These are phyloP conservation scores for Trichosporon sp. DNA, from an alignment of 1,284 basidiomycete genomes.

Conservation along the genomic window DNA sequence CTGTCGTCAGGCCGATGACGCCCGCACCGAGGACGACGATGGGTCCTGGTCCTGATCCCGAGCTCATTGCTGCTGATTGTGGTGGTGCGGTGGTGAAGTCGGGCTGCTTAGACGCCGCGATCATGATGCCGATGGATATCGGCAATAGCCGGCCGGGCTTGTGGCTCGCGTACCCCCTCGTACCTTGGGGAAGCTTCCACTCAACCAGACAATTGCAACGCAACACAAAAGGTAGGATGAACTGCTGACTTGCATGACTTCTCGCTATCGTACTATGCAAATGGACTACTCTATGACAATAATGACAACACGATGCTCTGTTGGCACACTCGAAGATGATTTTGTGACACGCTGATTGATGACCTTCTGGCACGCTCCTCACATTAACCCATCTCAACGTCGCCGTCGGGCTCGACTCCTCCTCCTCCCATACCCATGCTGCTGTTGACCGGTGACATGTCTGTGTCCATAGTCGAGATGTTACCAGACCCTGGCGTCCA, in stretches of 20 bases:
- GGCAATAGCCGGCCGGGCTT: neutral
- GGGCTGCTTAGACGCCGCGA: neutral
- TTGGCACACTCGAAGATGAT: too few relatives aligned
- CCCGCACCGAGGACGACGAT: conserved; percentile 41
- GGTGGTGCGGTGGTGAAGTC: neutral
- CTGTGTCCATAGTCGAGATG: neutral
- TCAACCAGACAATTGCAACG: neutral
- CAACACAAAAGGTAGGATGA: neutral
- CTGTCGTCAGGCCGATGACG: conserved; percentile 45
- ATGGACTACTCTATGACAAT: neutral
- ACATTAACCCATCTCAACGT: neutral
- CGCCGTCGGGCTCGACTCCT: neutral
- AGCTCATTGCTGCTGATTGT: neutral
- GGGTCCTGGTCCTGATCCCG: conserved; percentile 17
- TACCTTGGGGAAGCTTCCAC: neutral
- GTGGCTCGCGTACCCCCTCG: neutral
- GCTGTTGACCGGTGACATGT: neutral
- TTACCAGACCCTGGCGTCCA: neutral
- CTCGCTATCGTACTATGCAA: neutral
- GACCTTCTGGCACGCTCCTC: too few relatives aligned
- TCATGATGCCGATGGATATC: neutral
- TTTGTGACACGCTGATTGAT: too few relatives aligned
- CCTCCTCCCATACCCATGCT: neutral
- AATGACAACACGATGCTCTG: neutral
- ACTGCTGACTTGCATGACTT: neutral